A percentile compares a stretch with the other conserved stretches of the same genome.
phyloP scores from a whole-genome alignment of 2,329 filamentous ascomycete species.

The Trichoderma sp. region DNA sequence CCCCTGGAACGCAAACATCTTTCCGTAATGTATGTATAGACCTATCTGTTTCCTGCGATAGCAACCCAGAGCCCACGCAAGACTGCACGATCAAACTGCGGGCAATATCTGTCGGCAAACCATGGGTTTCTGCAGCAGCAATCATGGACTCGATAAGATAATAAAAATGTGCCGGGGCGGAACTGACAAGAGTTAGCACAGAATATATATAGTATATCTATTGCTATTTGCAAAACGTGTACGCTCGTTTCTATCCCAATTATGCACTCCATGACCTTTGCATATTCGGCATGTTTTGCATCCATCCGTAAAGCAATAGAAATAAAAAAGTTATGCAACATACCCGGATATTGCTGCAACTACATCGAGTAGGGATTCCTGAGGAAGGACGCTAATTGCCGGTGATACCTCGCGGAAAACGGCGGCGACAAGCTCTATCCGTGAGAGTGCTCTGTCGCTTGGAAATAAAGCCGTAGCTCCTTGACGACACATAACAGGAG shows the following conservation, averaged over 20 bases:
- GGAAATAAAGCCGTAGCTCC: conserved; percentile 7
- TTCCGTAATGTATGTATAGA: neutral
- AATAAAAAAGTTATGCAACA: neutral
- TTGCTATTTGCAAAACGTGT: neutral
- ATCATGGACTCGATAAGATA: conserved; percentile 12
- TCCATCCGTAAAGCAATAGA: neutral
- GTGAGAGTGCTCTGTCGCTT: neutral
- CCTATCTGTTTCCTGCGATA: conserved; percentile 1
- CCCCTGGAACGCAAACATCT: conserved; percentile 8
- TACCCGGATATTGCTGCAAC: conserved; percentile 11
- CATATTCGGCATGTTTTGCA: neutral
- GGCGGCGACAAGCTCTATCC: conserved; percentile 8
- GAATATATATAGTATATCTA: neutral
- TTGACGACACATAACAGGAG: conserved; percentile 4
- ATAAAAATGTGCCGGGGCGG: conserved; percentile 10
- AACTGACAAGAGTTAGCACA: neutral
- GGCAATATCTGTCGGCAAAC: neutral
- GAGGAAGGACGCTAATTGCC: neutral
- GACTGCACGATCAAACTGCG: conserved; percentile 5
- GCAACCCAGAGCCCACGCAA: conserved; percentile 8
- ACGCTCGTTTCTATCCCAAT: neutral
- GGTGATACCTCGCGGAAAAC: neutral
- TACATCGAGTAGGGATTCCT: conserved; percentile 6
- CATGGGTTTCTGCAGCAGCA: neutral
- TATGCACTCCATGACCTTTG: neutral